Base-by-base conservation (phyloP, 2,329 filamentous ascomycete genomes). In the Anthostomella pinea region DNA sequence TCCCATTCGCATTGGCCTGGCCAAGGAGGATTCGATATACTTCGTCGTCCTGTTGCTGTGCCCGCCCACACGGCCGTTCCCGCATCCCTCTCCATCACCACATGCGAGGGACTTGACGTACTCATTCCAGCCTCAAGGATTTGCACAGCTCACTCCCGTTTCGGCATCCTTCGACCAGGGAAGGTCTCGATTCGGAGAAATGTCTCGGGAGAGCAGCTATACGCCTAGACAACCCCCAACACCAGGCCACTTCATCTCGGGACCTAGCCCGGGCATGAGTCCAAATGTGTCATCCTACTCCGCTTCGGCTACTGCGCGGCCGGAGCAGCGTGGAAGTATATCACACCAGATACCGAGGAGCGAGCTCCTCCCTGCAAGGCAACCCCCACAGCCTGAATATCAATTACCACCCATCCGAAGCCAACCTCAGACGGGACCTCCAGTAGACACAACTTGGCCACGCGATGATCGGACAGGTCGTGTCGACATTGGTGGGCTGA, bases 11-110 rank as follows among this genome's bases (percentile, higher is more conserved):
- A 53, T 81, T 23, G 77, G 77, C 1, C 64, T 83, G 19, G 74
- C 71, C 9, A 82, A 79, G 49, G 72, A 73, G 43, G 74, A 77
- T 4, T 78, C 77, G 24, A 77, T 80, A 39, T 83, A 78, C 55
- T 81, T 81, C 46, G 68, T 83, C 26, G 73, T 80, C 6, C 49
- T 81, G 36, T 47, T 70, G 25, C 53, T 80, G 39, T 62, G 49
- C 17, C 45, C 65, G 1, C 54, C 58, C 1, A 41, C 61, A 3
- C 64, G 65, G 23, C 56, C 63, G 11, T 61, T 62, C 28, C 59
- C 67, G 18, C 70, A 71, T 33, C 65, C 66, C 3, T 66, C 69
- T 3, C 67, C 69, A 4, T 69, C 72, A 9, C 66, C 67, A 11
- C 65, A 71, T 34, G 48, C 62, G 8, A 60, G 68, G 38, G 69